Evolutionary conservation across 1,284 basidiomycete species (phyloP).

Genomic region (Puccinia triticina): DNA sequence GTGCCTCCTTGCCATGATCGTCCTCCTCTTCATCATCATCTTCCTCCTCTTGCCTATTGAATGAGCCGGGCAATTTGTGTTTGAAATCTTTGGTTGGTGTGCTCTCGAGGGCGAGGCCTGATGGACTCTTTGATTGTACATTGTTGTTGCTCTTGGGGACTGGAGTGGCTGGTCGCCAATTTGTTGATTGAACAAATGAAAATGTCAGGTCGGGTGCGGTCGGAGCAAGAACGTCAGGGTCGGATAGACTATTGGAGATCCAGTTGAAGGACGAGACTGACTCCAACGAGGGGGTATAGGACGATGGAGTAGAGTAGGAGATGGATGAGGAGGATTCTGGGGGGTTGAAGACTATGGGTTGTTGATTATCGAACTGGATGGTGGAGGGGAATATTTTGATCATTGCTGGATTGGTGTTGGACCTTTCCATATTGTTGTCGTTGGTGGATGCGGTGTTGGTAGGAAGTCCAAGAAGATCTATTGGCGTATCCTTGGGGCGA

Average conservation of each 20-base stretch:
- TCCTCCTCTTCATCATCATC: slow-evolving; percentile 5
- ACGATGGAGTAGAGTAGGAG: neutral
- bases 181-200: neutral
- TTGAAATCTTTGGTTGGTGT: too few relatives aligned
- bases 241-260: neutral
- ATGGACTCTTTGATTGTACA: neutral
- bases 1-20: neutral
- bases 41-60: neutral
- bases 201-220: slow-evolving; percentile 8
- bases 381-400: slow-evolving; percentile 2
- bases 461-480: neutral
- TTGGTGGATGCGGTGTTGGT: neutral
- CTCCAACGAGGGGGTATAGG: neutral
- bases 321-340: neutral
- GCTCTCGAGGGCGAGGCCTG: too few relatives aligned
- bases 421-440: too few relatives aligned
- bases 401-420: neutral
- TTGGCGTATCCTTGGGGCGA: neutral
- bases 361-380: neutral
- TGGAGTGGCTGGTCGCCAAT: neutral
- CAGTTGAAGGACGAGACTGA: neutral
- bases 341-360: too few relatives aligned
- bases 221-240: neutral
- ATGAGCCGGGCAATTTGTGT: too few relatives aligned
- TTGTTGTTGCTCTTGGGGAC: neutral